These are phyloP conservation scores for Pelargonium cotyledonis DNA, from an alignment of 441 rosid species.

Conservation along the genomic window DNA sequence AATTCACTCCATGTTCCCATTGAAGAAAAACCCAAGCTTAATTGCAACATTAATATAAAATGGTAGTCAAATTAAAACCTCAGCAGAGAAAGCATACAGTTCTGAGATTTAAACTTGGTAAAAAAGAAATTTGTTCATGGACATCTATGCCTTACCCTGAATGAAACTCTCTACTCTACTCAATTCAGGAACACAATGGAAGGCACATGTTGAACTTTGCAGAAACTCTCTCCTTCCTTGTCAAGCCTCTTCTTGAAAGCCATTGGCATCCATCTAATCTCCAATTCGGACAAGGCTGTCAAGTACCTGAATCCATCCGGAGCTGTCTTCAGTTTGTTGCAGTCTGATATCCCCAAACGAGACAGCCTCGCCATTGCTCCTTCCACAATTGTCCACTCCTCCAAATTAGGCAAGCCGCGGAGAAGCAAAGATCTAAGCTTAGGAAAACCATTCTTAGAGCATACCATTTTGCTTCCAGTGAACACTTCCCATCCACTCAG, in stretches of 20 bases:
- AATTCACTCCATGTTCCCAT: too few relatives aligned
- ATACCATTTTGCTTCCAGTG: conserved; percentile 9
- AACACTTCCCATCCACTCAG: not conserved
- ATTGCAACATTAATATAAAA: too few relatives aligned
- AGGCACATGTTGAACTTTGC: conserved; percentile 34
- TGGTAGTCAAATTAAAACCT: too few relatives aligned
- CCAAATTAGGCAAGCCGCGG: conserved; percentile 13
- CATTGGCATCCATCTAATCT: conserved; percentile 20
- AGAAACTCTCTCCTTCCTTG: conserved; percentile 29
- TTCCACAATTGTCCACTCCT: conserved; percentile 34
- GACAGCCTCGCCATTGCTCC: conserved; percentile 37
- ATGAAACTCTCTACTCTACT: not conserved
- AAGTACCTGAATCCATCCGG: conserved; percentile 29
- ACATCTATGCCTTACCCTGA: too few relatives aligned
- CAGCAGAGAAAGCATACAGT: too few relatives aligned
- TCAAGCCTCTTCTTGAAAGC: conserved; percentile 14
- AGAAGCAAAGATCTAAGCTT: conserved; percentile 16
- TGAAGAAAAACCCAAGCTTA: too few relatives aligned
- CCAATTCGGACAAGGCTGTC: conserved; percentile 22
- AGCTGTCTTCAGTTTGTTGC: conserved; percentile 25
- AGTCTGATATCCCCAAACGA: conserved; percentile 21
- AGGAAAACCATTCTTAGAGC: conserved; percentile 22
- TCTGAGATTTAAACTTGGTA: too few relatives aligned
- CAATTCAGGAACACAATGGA: conserved; percentile 20
- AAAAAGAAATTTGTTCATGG: too few relatives aligned